Base-by-base conservation (phyloP, 2,329 filamentous ascomycete species). In the Rhinocladiella mackenziei region DNA sequence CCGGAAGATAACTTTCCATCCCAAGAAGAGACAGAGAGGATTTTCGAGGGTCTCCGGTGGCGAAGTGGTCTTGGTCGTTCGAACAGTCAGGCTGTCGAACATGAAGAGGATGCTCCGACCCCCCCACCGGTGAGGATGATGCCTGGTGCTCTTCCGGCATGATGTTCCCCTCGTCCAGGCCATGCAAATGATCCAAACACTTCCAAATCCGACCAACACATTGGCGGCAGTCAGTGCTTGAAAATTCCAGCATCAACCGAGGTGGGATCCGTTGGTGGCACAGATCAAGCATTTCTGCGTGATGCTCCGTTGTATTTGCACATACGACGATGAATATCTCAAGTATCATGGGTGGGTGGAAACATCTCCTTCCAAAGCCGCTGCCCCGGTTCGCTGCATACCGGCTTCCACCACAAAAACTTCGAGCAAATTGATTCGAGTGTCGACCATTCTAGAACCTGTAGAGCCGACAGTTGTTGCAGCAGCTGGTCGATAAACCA, bases 1-100 rank as follows among this genome's bases (percentile, higher is more conserved):
- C 17, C 43, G 17, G 37, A 54, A 2, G 60, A 66, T 25, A 53
- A 41, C 19, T 55, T 56, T n/a, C 55, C 53, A 3, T 44, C 48
- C 26, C 55, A 57, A 34, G 53, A 57, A 43, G 55, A 56, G 34
- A 51, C 55, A 9, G 55, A 57, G 14, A 45, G 34, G 20, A 42
- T 55, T 14, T 53, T 52, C 17, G 40, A 52, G 35, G 49, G 49
- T 14, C 39, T 55, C 25, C 45, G 52, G 39, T 43, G 33, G 31
- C 46, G 52, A 25, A 33, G 28, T 9, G 46, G 39, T 17, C 38
- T 39, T 32, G 33, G 41, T 22, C 49, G 52, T 39, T 39, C 46
- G 11, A 43, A 53, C 38, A 55, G 52, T 33, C 52, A 55, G 25
- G 52, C 46, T 20, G 48, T 55, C 28, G 41, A 50, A 35, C 29